Conservation (phyloP, 768 basidiomycete species). For the Asterophora parasitica region DNA sequence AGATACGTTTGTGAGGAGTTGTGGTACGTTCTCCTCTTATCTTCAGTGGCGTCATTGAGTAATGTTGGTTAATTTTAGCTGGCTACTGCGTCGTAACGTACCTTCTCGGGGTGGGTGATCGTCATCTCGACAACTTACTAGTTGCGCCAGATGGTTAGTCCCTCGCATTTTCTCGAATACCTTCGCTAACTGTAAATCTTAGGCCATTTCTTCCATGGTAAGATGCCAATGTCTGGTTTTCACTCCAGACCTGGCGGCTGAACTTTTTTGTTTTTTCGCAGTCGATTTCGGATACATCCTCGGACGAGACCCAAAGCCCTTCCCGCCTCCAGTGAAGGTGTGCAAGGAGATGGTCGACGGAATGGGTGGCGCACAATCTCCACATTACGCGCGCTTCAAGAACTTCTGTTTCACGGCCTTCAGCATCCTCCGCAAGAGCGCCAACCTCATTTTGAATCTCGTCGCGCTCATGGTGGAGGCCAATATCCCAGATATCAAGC, state of each 20-base stretch:
- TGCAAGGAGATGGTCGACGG: slow-evolving; percentile 99
- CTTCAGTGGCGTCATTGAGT: not conserved
- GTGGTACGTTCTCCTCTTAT: slow-evolving; percentile 58
- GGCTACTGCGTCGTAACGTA: slow-evolving; percentile 99
- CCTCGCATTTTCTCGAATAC: not conserved
- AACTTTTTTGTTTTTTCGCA: slow-evolving; percentile 24
- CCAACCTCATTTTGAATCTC: slow-evolving; percentile 94
- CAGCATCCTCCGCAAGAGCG: slow-evolving; percentile 91
- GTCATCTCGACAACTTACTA: slow-evolving; percentile 93
- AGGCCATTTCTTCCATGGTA: slow-evolving; percentile 97
- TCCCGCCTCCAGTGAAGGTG: slow-evolving; percentile 96
- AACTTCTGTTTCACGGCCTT: slow-evolving; percentile 98
- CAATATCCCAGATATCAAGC: slow-evolving; percentile 96
- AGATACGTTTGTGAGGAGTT: slow-evolving; percentile 95
- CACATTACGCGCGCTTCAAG: slow-evolving; percentile 96
- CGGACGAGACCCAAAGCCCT: slow-evolving; percentile 95
- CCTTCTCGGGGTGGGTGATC: slow-evolving; percentile 92
- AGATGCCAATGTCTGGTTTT: slow-evolving; percentile 11
- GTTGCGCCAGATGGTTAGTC: slow-evolving; percentile 81
- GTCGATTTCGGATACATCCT: slow-evolving; percentile 99
- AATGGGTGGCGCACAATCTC: slow-evolving; percentile 95
- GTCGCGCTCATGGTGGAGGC: slow-evolving; percentile 97
- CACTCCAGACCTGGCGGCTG: not conserved
- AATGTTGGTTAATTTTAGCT: slow-evolving; percentile 44
- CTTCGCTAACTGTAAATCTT: slow-evolving; percentile 3